Base-by-base conservation (phyloP, 768 basidiomycete species). In the Xerocomellus dryophilus region DNA sequence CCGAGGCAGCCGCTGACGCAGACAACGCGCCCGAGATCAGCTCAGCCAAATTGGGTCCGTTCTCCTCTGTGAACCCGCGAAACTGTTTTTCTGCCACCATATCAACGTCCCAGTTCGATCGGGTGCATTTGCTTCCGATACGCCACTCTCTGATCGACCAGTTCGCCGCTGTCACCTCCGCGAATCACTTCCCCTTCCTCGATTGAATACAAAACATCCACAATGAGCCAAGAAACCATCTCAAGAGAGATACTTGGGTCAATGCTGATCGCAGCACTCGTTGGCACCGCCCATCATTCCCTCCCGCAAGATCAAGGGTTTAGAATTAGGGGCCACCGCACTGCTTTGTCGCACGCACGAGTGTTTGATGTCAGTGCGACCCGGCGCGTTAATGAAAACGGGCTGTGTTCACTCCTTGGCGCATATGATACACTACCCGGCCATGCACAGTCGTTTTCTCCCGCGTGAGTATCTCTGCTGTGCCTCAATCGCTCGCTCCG, bases 71-170 rank as follows among this genome's bases (percentile, higher is more conserved):
- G 11, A 5, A 51, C 50, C 51, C 48, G 60, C 60, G 51, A 62
- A 54, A 46, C 43, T 54, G 18, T 32, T 25, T 44, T 43, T 14
- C 44, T 44, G 44, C 57, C 51, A 32, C 29, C 27, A 43, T 47
- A 45, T 41, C 56, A 48, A 12, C 38, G 10, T 35, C 47, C 34
- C 34, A 35, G 15, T 32, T 3, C 21, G 14, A 27, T 54, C 49
- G 54, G 42, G 10, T 11, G 17, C 49, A 10, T 49, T 44, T 44
- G 1, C 31, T 15, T 25, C 58, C 57, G 56, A 36, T 2, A 17
- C 8, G 11, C 5, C 47, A 41, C 50, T 31, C 50, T 36, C 34
- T 59, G 59, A 61, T 61, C 59, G 59, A 51, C 43, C 43, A 29
- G 38, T 41, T 42, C 38, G 31, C 52, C 56, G 52, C 46, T 48